A percentile compares a stretch with the other conserved stretches of the same genome.
Conservation (phyloP, 106 monocot genomes). For the Gastrodia elata region DNA sequence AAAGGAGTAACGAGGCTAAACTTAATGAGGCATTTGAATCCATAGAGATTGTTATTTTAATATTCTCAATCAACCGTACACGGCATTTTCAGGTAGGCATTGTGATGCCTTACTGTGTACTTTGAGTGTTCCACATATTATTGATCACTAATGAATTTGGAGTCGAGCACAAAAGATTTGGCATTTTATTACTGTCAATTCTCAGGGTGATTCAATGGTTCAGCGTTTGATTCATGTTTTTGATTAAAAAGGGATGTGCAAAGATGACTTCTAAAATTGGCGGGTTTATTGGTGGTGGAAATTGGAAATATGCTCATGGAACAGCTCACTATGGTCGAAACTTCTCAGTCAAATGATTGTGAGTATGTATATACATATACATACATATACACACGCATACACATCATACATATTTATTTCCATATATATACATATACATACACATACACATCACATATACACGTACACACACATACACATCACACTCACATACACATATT, state of each 20-base stretch:
- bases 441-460: no score
- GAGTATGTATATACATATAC: no score
- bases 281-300: constrained; percentile 93
- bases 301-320: constrained; percentile 99
- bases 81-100: constrained; percentile 89
- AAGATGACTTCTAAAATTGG: constrained; percentile 99
- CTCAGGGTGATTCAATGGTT: neutral
- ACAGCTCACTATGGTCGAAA: constrained; percentile 98
- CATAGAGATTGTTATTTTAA: constrained; percentile 86
- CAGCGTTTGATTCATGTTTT: neutral
- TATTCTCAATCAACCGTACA: constrained; percentile 97
- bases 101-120: constrained; percentile 2
- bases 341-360: constrained; percentile 93
- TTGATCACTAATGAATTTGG: neutral
- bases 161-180: neutral
- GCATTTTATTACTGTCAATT: constrained; percentile 1
- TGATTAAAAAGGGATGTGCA: constrained; percentile 69
- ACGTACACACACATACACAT: no score
- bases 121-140: neutral
- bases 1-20: constrained; percentile 97
- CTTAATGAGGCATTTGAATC: constrained; percentile 99
- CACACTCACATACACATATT: no score
- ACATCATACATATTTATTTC: no score
- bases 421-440: no score
- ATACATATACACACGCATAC: no score